Evolutionary conservation across 2,329 filamentous ascomycete genomes (phyloP).

Genomic region (Aspergillus candidus): DNA sequence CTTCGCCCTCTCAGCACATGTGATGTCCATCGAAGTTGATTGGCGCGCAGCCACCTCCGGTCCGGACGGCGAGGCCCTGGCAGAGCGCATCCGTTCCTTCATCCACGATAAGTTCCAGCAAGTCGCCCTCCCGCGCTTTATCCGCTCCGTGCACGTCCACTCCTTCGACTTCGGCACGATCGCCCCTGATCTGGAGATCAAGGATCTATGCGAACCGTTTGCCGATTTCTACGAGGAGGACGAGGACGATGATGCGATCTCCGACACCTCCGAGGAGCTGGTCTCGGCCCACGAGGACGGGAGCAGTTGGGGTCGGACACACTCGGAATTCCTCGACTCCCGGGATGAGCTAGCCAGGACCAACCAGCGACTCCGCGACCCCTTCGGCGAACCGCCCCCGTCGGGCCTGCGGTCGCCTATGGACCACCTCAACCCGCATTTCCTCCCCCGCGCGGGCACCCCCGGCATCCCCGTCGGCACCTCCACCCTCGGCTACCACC

Average conservation of each 20-base stretch:
- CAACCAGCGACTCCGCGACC: slow-evolving; percentile 24
- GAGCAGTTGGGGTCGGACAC: slow-evolving; percentile 14
- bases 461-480: slow-evolving; percentile 45
- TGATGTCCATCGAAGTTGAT: slow-evolving; percentile 96
- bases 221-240: slow-evolving; percentile 91
- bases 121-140: slow-evolving; percentile 85
- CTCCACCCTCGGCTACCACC: slow-evolving; percentile 45
- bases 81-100: slow-evolving; percentile 82
- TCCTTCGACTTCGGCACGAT: slow-evolving; percentile 86
- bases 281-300: slow-evolving; percentile 17
- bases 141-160: slow-evolving; percentile 91
- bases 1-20: slow-evolving; percentile 15
- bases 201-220: slow-evolving; percentile 92
- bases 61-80: slow-evolving; percentile 76
- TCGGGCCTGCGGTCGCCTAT: slow-evolving; percentile 32
- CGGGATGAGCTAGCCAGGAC: slow-evolving; percentile 24
- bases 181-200: slow-evolving; percentile 79
- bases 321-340: slow-evolving; percentile 23
- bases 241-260: slow-evolving; percentile 44
- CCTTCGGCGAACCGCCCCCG: slow-evolving; percentile 25
- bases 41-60: slow-evolving; percentile 91
- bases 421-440: slow-evolving; percentile 36
- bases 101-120: slow-evolving; percentile 95
- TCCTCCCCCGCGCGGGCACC: slow-evolving; percentile 41
- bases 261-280: slow-evolving; percentile 32